Evolutionary conservation across 2,329 filamentous ascomycete species (phyloP).

Genomic region (Apiospora pterosperma): DNA sequence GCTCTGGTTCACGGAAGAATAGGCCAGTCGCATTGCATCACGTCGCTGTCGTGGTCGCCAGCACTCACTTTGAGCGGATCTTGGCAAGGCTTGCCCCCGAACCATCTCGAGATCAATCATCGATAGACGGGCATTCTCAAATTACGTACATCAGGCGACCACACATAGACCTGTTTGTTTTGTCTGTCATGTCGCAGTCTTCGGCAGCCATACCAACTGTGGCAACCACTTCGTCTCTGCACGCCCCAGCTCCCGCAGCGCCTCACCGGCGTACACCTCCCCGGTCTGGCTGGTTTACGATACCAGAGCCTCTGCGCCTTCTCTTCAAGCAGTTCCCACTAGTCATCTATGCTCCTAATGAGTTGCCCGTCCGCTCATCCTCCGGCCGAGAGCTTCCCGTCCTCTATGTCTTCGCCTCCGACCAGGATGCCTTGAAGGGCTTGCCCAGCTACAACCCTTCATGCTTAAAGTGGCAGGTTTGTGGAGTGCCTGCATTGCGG

Average conservation of each 20-base stretch:
- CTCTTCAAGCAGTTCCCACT: slow-evolving; percentile 87
- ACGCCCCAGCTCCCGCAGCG: slow-evolving; percentile 9
- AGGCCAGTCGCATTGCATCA: not conserved
- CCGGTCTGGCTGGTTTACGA: slow-evolving; percentile 43
- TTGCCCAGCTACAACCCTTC: slow-evolving; percentile 83
- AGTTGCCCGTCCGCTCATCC: slow-evolving; percentile 54
- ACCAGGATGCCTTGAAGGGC: slow-evolving; percentile 56
- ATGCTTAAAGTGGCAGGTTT: slow-evolving; percentile 94
- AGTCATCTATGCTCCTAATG: slow-evolving; percentile 68
- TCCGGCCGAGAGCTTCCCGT: slow-evolving; percentile 43
- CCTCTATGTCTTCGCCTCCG: slow-evolving; percentile 74
- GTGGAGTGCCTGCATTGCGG: slow-evolving; percentile 22
- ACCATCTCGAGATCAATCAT: not conserved
- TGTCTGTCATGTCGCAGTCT: not conserved
- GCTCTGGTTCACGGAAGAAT: not conserved
- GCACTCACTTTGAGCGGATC: not conserved
- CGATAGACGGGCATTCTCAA: not conserved
- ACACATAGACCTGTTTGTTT: not conserved
- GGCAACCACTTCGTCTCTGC: slow-evolving; percentile 10
- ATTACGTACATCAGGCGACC: not conserved
- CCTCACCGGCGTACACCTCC: slow-evolving; percentile 15
- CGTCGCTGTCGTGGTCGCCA: not conserved
- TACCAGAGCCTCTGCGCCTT: slow-evolving; percentile 73
- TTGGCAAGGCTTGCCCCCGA: not conserved
- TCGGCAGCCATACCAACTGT: not conserved